Evolutionary conservation across 78 protist species (phyloP), one percentile per base, ranked within the genome.

Genomic region (Salpingoeca rosetta): DNA sequence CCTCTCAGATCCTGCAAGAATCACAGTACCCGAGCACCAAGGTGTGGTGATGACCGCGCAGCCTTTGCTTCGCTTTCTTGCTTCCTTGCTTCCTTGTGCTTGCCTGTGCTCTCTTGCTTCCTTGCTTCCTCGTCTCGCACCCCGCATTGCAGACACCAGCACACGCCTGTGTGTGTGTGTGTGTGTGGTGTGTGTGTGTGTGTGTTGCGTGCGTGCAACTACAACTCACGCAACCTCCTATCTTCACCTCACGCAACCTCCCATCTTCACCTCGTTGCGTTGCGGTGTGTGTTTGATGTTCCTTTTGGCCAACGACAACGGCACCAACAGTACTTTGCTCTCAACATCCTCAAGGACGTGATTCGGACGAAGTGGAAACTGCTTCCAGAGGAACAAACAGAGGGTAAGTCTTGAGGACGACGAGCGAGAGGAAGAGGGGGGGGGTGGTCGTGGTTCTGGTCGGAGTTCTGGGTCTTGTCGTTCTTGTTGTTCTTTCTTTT

Each of bases 301-400:
- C 25, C 40, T 27, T 31, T 1, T 0, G 37, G 22, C 81, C 17
- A 10, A 17, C 80, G n/a, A n/a, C n/a, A n/a, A n/a, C n/a, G n/a
- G n/a, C n/a, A n/a, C n/a, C n/a, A n/a, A 0, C 74, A 80, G 74
- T 94, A 72, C 85, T 12, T 85, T 41, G 95, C 96, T 2, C 90
- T 95, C 25, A 88, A 91, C 27, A 89, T 93, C 27, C 86, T 98
- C 36, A 97, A 96, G 24, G 25, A 39, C 17, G 44, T 82, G 35
- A 92, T 98, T 85, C 79, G 81, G 76, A 31, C 82, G 26, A 72
- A 88, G 2, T 97, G 99, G 99, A 92, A 92, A 72, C 75, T 90
- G 38, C 88, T 98, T 44, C 98, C 98, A 22, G 75, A 42, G 35
- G 94, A 91, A 45, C 96, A 89, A 38, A n/a, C 91, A 17, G 82